These are phyloP conservation scores for Pittosporum tobira DNA, from an alignment of 129 eudicot species.

Conservation along the genomic window DNA sequence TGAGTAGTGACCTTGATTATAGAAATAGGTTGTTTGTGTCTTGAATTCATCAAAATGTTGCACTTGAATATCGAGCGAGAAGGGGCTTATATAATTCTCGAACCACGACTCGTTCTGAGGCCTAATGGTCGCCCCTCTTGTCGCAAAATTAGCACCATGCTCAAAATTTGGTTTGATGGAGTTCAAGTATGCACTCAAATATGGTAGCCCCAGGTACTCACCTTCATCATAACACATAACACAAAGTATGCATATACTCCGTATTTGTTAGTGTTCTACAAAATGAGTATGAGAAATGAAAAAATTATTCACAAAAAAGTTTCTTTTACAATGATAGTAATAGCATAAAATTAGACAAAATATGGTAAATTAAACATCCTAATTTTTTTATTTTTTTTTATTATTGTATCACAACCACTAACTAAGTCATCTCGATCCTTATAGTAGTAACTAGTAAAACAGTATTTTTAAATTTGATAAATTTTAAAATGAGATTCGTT, in stretches of 20 bases:
- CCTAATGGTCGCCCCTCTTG: slow-evolving; percentile 43
- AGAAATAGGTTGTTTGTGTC: slow-evolving; percentile 19
- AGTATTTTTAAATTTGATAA: too few species aligned
- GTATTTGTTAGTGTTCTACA: too few species aligned
- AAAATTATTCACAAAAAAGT: too few species aligned
- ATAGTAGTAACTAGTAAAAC: too few species aligned
- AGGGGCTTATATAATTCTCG: slow-evolving; percentile 28
- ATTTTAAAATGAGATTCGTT: too few species aligned
- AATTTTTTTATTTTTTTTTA: too few species aligned
- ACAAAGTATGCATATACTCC: neutral
- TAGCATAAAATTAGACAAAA: too few species aligned
- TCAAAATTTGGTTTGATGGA: slow-evolving; percentile 28
- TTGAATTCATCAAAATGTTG: slow-evolving; percentile 39
- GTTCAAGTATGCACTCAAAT: slow-evolving; percentile 43
- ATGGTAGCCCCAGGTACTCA: slow-evolving; percentile 35
- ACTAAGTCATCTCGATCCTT: too few species aligned
- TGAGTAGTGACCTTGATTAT: slow-evolving; percentile 38
- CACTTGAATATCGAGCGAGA: slow-evolving; percentile 39
- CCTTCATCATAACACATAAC: slow-evolving; percentile 18
- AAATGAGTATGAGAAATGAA: too few species aligned
- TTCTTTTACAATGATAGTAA: too few species aligned
- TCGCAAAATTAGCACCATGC: slow-evolving; percentile 51
- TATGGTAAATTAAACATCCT: too few species aligned
- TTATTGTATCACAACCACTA: too few species aligned
- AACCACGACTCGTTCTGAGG: slow-evolving; percentile 19